These are phyloP conservation scores for Salvia hispanica DNA, from an alignment of 257 asterid species.

Conservation along the genomic window DNA sequence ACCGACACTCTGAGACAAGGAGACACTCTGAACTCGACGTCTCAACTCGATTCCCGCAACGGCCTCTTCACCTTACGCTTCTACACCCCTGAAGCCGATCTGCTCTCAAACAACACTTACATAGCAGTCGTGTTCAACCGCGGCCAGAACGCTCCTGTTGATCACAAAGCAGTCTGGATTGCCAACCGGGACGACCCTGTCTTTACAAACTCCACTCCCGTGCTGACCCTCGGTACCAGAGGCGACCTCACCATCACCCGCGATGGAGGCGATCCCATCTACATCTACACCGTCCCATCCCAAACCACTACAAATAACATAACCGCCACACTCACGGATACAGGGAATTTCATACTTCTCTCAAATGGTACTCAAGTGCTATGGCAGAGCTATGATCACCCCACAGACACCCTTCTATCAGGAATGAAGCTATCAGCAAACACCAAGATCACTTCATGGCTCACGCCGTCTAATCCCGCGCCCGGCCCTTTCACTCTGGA, in stretches of 20 bases:
- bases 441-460: constrained; percentile 56
- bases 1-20: too few relatives aligned
- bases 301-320: constrained; percentile 13
- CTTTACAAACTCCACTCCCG: neutral
- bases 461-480: constrained; percentile 29
- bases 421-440: constrained; percentile 57
- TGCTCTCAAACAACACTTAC: too few relatives aligned
- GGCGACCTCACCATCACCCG: constrained; percentile 39
- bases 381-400: constrained; percentile 68
- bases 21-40: too few relatives aligned
- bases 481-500: constrained; percentile 54
- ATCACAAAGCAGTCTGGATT: constrained; percentile 38
- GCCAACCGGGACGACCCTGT: constrained; percentile 42
- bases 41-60: too few relatives aligned
- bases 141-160: too few relatives aligned
- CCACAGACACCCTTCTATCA: constrained; percentile 57
- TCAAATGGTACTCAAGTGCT: constrained; percentile 1
- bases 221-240: constrained; percentile 34
- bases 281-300: constrained; percentile 26
- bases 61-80: too few relatives aligned
- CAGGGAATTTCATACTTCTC: constrained; percentile 45
- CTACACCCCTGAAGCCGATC: too few relatives aligned
- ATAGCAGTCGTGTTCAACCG: too few relatives aligned
- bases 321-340: constrained; percentile 39
- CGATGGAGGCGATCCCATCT: constrained; percentile 22